Base-by-base conservation (phyloP, 768 basidiomycete species). In the Mycena maculata region DNA sequence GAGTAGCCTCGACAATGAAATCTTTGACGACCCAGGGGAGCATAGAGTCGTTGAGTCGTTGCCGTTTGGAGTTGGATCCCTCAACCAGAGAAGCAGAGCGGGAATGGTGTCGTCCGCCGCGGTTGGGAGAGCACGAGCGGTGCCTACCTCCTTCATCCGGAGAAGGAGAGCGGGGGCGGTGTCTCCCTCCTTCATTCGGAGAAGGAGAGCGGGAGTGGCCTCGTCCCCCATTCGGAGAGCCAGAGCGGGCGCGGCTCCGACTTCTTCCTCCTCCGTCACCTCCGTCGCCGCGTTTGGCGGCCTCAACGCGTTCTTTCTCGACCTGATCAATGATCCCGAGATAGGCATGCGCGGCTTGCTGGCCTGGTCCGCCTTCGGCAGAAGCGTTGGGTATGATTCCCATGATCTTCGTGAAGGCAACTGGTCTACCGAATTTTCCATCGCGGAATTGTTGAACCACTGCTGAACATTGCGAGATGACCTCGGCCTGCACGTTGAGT, bases 1-100 rank as follows among this genome's bases (percentile, higher is more conserved):
- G 48, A 42, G 39, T 52, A 28, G 25, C 15, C 16, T 59, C 44
- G 23, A 48, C 3, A 33, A 49, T 13, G 58, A 38, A 48, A 16
- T 60, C 39, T 13, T 52, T 48, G 12, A 60, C 48, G 20, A 60
- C 25, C 60, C 60, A 60, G 0, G 60, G 60, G 25, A 60, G 49
- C n/a, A 4, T 28, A 27, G 48, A 20, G 11, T 60, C 48, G 49
- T 60, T 18, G 28, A 60, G 28, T 20, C 38, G 27, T 11, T 28
- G 27, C 7, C 49, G 10, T 48, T 60, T 60, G 16, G 47, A 48
- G 15, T 38, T 22, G 47, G 57, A 36, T n/a, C 30, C 41, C 30
- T 20, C 58, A 36, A 20, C 15, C 56, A 4, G 56, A 44, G 28
- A 57, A 57, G 41, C 7, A 45, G 55, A 57, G 25, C 55, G 41